Evolutionary conservation across 805 yeast genomes (phyloP).

Genomic region (Lipomyces anomalus): DNA sequence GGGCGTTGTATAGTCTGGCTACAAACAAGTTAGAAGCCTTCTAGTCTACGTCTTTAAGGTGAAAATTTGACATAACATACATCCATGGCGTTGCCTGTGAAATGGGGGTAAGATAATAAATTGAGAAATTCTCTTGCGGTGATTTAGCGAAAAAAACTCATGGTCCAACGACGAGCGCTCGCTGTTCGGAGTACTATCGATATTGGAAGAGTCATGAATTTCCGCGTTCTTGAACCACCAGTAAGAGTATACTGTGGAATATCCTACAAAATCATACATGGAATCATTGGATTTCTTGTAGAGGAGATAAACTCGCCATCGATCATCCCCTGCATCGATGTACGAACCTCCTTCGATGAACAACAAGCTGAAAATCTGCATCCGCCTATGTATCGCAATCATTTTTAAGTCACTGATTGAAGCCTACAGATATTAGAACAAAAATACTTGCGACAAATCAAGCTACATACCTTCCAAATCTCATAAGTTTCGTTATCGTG

Average conservation of each 20-base stretch:
- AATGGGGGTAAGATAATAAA: conserved; percentile 78
- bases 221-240: conserved; percentile 62
- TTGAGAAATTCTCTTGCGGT: conserved; percentile 78
- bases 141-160: conserved; percentile 10
- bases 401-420: conserved; percentile 41
- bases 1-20: conserved; percentile 46
- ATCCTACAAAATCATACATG: conserved; percentile 58
- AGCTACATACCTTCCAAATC: conserved; percentile 53
- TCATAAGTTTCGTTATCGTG: conserved; percentile 40
- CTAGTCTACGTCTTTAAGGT: neutral
- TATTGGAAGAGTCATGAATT: conserved; percentile 42
- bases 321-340: conserved; percentile 66
- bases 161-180: too few species aligned
- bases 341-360: conserved; percentile 93
- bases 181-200: neutral
- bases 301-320: conserved; percentile 73
- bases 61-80: conserved; percentile 24
- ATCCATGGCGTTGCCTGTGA: conserved; percentile 72
- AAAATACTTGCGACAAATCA: too few species aligned
- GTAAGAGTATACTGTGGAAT: conserved; percentile 75
- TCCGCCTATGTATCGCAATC: conserved; percentile 53
- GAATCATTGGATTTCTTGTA: conserved; percentile 29
- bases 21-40: neutral
- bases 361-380: conserved; percentile 73
- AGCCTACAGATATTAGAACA: conserved; percentile 32